phyloP scores from a whole-genome alignment of 495 filamentous ascomycete genomes.

The Penicillium argentinense region DNA sequence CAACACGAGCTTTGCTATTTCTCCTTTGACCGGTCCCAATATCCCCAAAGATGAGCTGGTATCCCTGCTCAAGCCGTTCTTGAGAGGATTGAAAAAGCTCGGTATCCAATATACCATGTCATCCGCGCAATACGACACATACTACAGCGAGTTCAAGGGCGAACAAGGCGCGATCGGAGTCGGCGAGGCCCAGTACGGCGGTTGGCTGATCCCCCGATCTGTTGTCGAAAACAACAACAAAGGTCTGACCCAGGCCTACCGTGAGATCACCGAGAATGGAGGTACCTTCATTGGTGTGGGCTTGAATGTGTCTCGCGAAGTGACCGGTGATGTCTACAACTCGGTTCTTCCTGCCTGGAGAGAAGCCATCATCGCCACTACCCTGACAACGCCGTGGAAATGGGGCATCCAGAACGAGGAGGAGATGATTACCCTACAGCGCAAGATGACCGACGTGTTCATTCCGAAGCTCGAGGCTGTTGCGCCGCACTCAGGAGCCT shows the following conservation, averaged over 20 bases:
- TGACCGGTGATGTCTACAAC: conserved; percentile 51
- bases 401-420: conserved; percentile 31
- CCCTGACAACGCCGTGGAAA: conserved; percentile 40
- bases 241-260: conserved; percentile 37
- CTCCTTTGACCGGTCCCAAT: conserved; percentile 37
- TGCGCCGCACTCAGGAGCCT: conserved; percentile 35
- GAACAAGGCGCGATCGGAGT: conserved; percentile 17
- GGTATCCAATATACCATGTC: conserved; percentile 28
- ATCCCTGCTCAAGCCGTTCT: conserved; percentile 31
- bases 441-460: conserved; percentile 38
- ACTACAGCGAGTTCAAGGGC: conserved; percentile 44
- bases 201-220: conserved; percentile 12
- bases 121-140: conserved; percentile 38
- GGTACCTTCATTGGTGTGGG: conserved; percentile 47
- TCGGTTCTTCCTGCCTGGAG: conserved; percentile 61
- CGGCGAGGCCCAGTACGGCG: conserved; percentile 13
- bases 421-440: conserved; percentile 36
- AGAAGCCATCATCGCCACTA: conserved; percentile 46
- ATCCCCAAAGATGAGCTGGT: conserved; percentile 28
- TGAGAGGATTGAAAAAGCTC: conserved; percentile 23
- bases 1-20: conserved; percentile 45
- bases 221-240: conserved; percentile 51
- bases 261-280: conserved; percentile 41
- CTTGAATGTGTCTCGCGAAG: conserved; percentile 37
- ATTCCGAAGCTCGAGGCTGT: conserved; percentile 44